These are phyloP conservation scores for Rhizomucor miehei DNA, from an alignment of 371 early-diverging fungal species.

Conservation along the genomic window DNA sequence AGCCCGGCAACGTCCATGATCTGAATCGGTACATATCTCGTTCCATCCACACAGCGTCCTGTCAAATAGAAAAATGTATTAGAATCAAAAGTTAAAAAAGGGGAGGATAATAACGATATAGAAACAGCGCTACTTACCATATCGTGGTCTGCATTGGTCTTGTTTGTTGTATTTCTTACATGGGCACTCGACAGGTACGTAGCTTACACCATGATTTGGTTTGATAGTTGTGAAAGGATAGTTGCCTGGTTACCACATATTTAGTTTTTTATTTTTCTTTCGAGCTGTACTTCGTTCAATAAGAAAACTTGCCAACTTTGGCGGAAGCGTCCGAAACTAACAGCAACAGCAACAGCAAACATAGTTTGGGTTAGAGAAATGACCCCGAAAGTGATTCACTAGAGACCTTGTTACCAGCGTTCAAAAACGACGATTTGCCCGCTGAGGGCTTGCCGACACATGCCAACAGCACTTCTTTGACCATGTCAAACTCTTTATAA, in stretches of 20 bases:
- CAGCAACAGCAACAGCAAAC: neutral
- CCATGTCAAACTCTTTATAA: conserved; percentile 10
- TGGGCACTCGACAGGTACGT: conserved; percentile 69
- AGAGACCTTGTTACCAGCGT: conserved; percentile 36
- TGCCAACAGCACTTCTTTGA: conserved; percentile 64
- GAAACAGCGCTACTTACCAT: conserved; percentile 58
- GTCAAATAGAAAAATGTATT: too few species aligned
- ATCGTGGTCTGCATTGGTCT: conserved; percentile 62
- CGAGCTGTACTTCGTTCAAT: neutral
- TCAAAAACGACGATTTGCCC: conserved; percentile 69
- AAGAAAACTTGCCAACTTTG: conserved; percentile 60
- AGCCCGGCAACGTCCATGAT: conserved; percentile 81
- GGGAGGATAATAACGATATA: too few species aligned
- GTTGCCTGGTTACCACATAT: conserved; percentile 31
- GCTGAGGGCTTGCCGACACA: conserved; percentile 82
- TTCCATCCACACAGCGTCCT: conserved; percentile 66
- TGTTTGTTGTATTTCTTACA: conserved; percentile 58
- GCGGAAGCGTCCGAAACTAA: conserved; percentile 79
- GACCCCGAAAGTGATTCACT: too few species aligned
- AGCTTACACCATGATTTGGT: conserved; percentile 76
- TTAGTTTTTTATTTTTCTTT: neutral
- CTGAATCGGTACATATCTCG: conserved; percentile 69
- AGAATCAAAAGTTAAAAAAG: too few species aligned
- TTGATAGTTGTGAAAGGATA: conserved; percentile 85
- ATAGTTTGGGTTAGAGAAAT: neutral